Conservation (phyloP, 2,329 filamentous ascomycete species). For the Aspergillus costaricaensis region DNA sequence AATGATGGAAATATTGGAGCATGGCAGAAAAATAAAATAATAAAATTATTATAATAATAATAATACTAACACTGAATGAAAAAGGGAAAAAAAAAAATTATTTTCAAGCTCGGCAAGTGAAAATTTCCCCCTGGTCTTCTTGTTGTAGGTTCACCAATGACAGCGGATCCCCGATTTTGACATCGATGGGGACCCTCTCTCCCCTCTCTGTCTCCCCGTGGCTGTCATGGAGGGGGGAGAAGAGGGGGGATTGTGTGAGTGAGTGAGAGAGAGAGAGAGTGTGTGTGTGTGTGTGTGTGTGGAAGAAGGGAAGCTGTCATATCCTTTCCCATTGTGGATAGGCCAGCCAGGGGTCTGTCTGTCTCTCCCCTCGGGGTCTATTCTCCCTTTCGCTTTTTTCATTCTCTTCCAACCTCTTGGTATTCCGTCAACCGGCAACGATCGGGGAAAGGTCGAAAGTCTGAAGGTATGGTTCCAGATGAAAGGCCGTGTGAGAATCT, state of each 20-base stretch:
- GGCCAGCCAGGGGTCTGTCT: conserved; percentile 1
- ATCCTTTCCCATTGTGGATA: conserved; percentile 7
- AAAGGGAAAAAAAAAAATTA: background rate
- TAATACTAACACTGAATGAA: background rate
- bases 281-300: too few relatives aligned
- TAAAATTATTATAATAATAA: background rate
- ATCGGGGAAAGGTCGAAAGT: background rate
- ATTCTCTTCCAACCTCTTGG: too few relatives aligned
- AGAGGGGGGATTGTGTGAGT: too few relatives aligned
- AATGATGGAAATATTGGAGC: too few relatives aligned
- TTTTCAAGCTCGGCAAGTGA: background rate
- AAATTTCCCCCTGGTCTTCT: background rate
- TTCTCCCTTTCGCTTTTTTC: background rate
- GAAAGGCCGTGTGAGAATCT: background rate
- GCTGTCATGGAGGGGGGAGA: background rate
- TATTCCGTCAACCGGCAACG: background rate
- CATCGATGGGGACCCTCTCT: background rate
- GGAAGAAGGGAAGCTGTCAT: conserved; percentile 1
- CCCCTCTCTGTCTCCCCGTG: background rate
- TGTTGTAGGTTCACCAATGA: background rate
- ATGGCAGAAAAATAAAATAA: too few relatives aligned
- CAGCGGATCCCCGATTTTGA: background rate
- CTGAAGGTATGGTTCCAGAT: background rate
- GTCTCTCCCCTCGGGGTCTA: background rate
- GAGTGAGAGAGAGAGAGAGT: too few relatives aligned